phyloP scores from a whole-genome alignment of 2,329 filamentous ascomycete species.

The Paracamarosporium sp. region DNA sequence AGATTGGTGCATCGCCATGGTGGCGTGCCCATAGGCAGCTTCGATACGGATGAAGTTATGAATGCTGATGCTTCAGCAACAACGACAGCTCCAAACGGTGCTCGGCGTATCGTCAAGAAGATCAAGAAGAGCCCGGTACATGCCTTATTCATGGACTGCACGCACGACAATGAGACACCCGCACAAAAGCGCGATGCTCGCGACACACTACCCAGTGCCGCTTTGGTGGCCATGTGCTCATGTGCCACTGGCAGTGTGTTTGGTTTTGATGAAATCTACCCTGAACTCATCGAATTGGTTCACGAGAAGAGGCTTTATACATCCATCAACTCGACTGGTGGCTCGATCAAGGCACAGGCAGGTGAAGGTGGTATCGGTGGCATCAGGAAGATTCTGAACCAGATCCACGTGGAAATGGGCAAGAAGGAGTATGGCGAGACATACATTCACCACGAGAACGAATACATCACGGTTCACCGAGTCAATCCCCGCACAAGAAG shows the following conservation, averaged over 20 bases:
- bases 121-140: conserved; percentile 91
- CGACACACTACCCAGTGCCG: conserved; percentile 92
- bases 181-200: conserved; percentile 93
- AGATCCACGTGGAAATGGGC: conserved; percentile 95
- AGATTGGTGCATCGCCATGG: conserved; percentile 92
- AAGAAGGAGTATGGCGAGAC: conserved; percentile 94
- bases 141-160: conserved; percentile 98
- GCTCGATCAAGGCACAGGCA: conserved; percentile 67
- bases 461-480: conserved; percentile 95
- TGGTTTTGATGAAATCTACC: conserved; percentile 97
- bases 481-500: conserved; percentile 92
- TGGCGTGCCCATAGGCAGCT: conserved; percentile 93
- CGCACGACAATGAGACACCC: conserved; percentile 96
- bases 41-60: conserved; percentile 88
- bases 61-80: conserved; percentile 59
- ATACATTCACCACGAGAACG: conserved; percentile 93
- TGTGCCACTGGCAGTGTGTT: conserved; percentile 95
- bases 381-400: conserved; percentile 90
- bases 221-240: conserved; percentile 93
- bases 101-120: conserved; percentile 72
- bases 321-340: conserved; percentile 72
- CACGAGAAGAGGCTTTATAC: conserved; percentile 85
- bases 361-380: conserved; percentile 86
- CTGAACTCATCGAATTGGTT: conserved; percentile 89
- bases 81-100: conserved; percentile 38